Conservation (phyloP, 2,329 filamentous ascomycete species). For the Botrytis porri region DNA sequence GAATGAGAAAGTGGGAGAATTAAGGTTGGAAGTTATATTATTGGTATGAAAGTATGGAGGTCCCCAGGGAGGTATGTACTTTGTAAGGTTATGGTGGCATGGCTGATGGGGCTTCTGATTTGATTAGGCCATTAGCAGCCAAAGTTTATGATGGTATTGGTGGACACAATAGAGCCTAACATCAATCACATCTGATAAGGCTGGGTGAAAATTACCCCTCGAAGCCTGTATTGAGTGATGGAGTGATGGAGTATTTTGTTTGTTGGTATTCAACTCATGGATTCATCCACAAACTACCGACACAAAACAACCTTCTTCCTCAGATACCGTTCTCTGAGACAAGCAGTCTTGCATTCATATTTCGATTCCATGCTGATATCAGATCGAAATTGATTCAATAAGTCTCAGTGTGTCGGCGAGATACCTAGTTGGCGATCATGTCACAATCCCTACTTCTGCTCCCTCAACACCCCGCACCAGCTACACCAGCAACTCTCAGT, state of each 20-base stretch:
- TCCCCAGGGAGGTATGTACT: neutral
- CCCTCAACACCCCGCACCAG: conserved; percentile 58
- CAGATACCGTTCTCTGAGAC: neutral
- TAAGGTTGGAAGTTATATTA: neutral
- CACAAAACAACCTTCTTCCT: neutral
- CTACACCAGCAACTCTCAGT: conserved; percentile 50
- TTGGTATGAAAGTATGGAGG: neutral
- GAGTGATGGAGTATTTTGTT: neutral
- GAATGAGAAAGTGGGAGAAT: neutral
- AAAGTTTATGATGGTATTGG: neutral
- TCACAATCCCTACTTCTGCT: conserved; percentile 58
- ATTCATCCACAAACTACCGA: neutral
- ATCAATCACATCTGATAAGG: neutral
- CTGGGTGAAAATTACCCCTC: neutral
- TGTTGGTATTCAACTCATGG: neutral
- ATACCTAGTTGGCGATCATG: conserved; percentile 11
- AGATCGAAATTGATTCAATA: neutral
- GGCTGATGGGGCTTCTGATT: neutral
- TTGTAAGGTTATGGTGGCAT: neutral
- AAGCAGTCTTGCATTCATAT: neutral
- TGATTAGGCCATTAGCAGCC: neutral
- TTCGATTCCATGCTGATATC: neutral
- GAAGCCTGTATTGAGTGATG: neutral
- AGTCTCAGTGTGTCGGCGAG: neutral
- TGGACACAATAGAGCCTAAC: neutral